Percentiles rank a stretch among this genome's conserved stretches.
phyloP scores from a whole-genome alignment of 129 eudicot genomes.

The Pittosporum tobira region DNA sequence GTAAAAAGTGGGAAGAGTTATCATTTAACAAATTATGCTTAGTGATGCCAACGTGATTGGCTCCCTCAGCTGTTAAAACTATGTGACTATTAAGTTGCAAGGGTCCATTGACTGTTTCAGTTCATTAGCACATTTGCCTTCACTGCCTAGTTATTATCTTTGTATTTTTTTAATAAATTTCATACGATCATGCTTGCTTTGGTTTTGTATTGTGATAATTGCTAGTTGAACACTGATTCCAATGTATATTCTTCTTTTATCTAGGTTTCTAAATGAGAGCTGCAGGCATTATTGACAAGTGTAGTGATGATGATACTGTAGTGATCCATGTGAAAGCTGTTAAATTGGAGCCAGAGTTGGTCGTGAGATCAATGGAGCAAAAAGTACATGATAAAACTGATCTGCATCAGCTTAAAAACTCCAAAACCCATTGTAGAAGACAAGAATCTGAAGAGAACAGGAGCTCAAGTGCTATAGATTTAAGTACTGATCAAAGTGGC shows the following conservation, averaged over 20 bases:
- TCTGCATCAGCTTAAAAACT: not conserved
- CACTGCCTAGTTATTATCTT: too few species aligned
- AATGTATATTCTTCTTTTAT: too few species aligned
- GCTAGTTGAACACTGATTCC: too few species aligned
- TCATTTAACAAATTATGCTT: too few species aligned
- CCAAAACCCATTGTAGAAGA: not conserved
- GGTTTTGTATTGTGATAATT: not conserved
- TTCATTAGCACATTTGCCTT: not conserved
- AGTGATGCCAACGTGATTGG: too few species aligned
- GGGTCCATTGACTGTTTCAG: not conserved
- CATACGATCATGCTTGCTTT: too few species aligned
- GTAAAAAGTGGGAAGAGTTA: too few species aligned
- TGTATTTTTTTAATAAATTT: too few species aligned
- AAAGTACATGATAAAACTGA: not conserved
- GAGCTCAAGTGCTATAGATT: conserved; percentile 13
- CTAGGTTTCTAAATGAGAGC: too few species aligned
- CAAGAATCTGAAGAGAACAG: conserved; percentile 7
- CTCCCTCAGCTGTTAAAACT: too few species aligned
- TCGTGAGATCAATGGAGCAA: not conserved
- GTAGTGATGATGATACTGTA: not conserved
- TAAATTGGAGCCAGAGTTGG: conserved; percentile 8
- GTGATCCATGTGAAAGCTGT: conserved; percentile 12
- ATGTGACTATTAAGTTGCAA: not conserved
- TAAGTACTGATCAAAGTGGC: conserved; percentile 14
- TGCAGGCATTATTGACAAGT: too few species aligned